A percentile compares a stretch with the other conserved stretches of the same genome.
Evolutionary conservation across 192 early-diverging fungal species (phyloP).

Genomic region (Obelidium mucronatum): DNA sequence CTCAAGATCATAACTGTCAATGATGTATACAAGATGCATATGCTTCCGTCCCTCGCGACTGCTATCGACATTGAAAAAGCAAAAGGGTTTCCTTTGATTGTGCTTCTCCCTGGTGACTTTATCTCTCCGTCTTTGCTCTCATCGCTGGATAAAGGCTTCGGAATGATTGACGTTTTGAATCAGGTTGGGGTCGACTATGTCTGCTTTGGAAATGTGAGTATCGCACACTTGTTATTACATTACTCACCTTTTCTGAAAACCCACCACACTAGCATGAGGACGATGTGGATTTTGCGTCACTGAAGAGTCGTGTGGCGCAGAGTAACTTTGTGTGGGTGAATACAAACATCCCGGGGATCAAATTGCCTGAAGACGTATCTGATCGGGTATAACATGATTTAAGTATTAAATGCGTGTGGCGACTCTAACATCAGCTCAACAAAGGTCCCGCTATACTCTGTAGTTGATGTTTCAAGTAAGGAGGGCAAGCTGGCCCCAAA

Average conservation of each 20-base stretch:
- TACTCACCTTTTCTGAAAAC: not conserved
- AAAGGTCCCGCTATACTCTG: not conserved
- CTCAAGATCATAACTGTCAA: not conserved
- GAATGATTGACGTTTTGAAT: conserved; percentile 26
- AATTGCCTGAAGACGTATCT: not conserved
- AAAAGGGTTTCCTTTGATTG: not conserved
- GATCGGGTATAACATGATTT: not conserved
- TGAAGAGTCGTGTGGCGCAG: conserved; percentile 5
- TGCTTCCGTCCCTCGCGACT: not conserved
- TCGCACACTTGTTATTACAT: conserved; percentile 8
- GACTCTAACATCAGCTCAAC: not conserved
- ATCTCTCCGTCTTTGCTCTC: conserved; percentile 18
- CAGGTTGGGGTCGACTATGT: conserved; percentile 29
- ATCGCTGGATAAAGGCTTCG: conserved; percentile 21
- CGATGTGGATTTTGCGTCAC: conserved; percentile 18
- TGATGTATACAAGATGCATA: conserved; percentile 3
- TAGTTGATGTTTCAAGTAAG: not conserved
- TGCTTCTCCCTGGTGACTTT: conserved; percentile 16
- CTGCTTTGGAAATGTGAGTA: conserved; percentile 27
- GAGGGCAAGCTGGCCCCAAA: conserved; percentile 4
- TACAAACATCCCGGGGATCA: conserved; percentile 10
- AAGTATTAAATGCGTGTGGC: not conserved
- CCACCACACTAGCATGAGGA: conserved; percentile 18
- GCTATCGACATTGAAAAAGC: not conserved
- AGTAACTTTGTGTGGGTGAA: conserved; percentile 21